phyloP scores from a whole-genome alignment of 257 asterid genomes.

The Verbascum thapsus region DNA sequence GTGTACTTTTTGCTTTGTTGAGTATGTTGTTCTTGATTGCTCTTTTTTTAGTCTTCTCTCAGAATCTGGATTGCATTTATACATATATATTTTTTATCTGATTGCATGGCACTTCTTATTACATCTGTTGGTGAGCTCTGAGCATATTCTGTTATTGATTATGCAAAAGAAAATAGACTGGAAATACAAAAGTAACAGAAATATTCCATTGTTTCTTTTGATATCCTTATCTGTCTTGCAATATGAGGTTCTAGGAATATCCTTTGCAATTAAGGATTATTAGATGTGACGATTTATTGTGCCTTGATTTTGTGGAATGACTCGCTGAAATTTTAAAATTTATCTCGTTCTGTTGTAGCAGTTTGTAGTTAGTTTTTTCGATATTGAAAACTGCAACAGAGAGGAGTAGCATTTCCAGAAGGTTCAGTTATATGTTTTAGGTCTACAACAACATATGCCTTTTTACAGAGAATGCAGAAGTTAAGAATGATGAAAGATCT shows the following conservation, averaged over 20 bases:
- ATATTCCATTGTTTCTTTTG: not conserved
- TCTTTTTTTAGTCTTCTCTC: slow-evolving; percentile 3
- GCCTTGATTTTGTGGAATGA: slow-evolving; percentile 18
- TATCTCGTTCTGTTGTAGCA: slow-evolving; percentile 12
- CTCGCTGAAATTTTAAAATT: slow-evolving; percentile 14
- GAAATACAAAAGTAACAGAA: not conserved
- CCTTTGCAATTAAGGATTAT: not conserved
- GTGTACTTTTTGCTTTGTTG: too few relatives aligned
- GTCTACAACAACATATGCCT: not conserved
- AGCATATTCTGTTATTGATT: slow-evolving; percentile 17
- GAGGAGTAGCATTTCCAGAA: slow-evolving; percentile 24
- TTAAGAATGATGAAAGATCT: not conserved
- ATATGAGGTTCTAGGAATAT: slow-evolving; percentile 3
- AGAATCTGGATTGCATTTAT: slow-evolving; percentile 7
- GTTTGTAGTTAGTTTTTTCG: slow-evolving; percentile 9
- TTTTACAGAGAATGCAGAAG: not conserved
- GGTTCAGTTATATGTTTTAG: slow-evolving; percentile 11
- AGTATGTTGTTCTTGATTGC: too few relatives aligned
- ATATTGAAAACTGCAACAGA: not conserved
- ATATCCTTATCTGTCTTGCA: slow-evolving; percentile 6
- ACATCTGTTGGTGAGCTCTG: slow-evolving; percentile 22
- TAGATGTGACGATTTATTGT: slow-evolving; percentile 18
- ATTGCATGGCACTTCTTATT: slow-evolving; percentile 6
- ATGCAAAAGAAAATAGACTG: not conserved
- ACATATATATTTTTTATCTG: slow-evolving; percentile 1